Evolutionary conservation across 768 basidiomycete species (phyloP).

Genomic region (Agrocybe chaxingu): DNA sequence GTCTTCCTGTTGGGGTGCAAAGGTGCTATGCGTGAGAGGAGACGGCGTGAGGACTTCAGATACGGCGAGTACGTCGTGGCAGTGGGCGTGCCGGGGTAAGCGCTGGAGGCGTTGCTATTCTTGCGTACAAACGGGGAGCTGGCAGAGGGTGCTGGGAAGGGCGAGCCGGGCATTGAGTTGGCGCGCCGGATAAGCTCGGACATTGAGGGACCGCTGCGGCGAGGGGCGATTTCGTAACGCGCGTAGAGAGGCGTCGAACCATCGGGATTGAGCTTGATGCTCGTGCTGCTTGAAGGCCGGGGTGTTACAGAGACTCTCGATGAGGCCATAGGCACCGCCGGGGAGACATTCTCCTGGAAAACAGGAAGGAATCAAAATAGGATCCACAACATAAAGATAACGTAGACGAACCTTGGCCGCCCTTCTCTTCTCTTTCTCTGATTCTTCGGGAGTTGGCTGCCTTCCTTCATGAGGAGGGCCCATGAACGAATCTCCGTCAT

Average conservation of each 20-base stretch:
- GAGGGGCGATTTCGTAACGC: slow-evolving; percentile 47
- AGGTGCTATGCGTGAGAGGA: slow-evolving; percentile 69
- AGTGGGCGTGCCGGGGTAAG: slow-evolving; percentile 10
- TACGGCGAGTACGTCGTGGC: slow-evolving; percentile 57
- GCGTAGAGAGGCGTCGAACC: slow-evolving; percentile 24
- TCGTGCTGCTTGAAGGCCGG: slow-evolving; percentile 5
- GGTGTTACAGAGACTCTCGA: slow-evolving; percentile 2
- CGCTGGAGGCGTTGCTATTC: slow-evolving; percentile 13
- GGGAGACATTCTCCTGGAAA: too few species aligned
- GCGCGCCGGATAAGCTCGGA: slow-evolving; percentile 73
- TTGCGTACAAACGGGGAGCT: slow-evolving; percentile 12
- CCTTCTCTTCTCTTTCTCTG: too few species aligned
- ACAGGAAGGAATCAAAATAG: too few species aligned
- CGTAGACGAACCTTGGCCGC: too few species aligned
- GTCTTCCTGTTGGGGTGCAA: slow-evolving; percentile 71
- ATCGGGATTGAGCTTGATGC: slow-evolving; percentile 11
- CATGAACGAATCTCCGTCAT: background rate
- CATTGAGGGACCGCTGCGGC: slow-evolving; percentile 58
- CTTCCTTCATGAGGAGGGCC: too few species aligned
- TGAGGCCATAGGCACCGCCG: too few species aligned
- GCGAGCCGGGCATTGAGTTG: slow-evolving; percentile 64
- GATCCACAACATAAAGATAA: too few species aligned
- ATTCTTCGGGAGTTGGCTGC: too few species aligned
- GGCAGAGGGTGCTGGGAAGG: slow-evolving; percentile 37
- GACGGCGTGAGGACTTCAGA: slow-evolving; percentile 58